Evolutionary conservation across 179 eudicot species (phyloP), one percentile per base, ranked within the genome.

Genomic region (Nepenthes alata): DNA sequence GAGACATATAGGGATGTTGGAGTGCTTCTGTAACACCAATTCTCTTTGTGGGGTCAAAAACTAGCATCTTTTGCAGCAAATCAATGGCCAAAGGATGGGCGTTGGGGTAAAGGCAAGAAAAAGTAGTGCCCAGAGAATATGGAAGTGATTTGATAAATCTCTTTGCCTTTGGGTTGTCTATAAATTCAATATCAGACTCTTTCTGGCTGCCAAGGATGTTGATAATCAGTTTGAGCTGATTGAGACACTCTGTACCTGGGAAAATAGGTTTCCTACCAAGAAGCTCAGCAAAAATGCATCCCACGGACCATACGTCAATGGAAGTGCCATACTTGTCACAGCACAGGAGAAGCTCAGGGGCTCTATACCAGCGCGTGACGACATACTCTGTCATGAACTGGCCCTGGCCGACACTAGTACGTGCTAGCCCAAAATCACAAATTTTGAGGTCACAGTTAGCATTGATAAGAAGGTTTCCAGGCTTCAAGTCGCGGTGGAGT

Each of bases 11-110:
- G 2, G 58, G 58, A 55, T 55, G 58, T 11, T 55, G 37, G 34
- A 55, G 58, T 10, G 58, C 58, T 25, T 55, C 58, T 25, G 37
- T 35, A 11, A 55, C 58, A 36, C 58, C 34, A 9, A 55, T 55
- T 35, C 58, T 55, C 39, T 55, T 55, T 35, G 58, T 55, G 5
- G 58, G 58, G 58, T 55, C 58, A 34, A 55, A 25, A 55, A 55
- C 58, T 55, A 55, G 58, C 58, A 55, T 55, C 58, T 55, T 55
- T 55, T 55, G 58, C 58, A 55, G 13, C 58, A 55, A 55, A 25
- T 55, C 58, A 35, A 55, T 55, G 3, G 58, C 58, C 58, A 3
- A 55, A 6, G 58, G 58, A 10, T 55, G 58, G 37, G 58, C 58
- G 34, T 55, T 55, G 7, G 58, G 58, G 39, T 55, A 55, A 55